A percentile compares a stretch with the other conserved stretches of the same genome.
phyloP scores from a whole-genome alignment of 1,284 basidiomycete species.

The Hortiboletus rubellus region DNA sequence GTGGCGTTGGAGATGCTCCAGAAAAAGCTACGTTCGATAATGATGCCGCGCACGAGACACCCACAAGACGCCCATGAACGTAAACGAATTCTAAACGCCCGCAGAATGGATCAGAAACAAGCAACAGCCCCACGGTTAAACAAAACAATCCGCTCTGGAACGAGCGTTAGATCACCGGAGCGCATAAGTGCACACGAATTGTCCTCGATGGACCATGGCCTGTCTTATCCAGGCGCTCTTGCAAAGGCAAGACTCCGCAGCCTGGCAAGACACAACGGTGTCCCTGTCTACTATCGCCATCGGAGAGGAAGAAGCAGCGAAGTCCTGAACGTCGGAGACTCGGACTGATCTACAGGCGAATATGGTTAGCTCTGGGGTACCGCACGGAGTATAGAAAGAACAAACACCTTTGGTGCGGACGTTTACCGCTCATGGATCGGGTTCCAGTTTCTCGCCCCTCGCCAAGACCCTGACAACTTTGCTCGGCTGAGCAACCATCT shows the following conservation, averaged over 20 bases:
- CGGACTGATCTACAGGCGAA: constrained; percentile 11
- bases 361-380: not conserved
- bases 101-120: constrained; percentile 7
- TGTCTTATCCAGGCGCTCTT: constrained; percentile 20
- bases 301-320: constrained; percentile 3
- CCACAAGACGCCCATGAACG: constrained; percentile 33
- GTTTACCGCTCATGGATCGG: constrained; percentile 25
- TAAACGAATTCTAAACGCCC: constrained; percentile 24
- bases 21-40: constrained; percentile 35
- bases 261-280: constrained; percentile 26
- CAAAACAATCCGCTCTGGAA: constrained; percentile 21
- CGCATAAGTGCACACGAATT: constrained; percentile 29
- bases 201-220: constrained; percentile 24
- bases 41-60: not conserved
- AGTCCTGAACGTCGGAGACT: constrained; percentile 22
- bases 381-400: not conserved
- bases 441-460: constrained; percentile 76
- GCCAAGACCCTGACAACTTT: constrained; percentile 74
- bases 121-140: constrained; percentile 19
- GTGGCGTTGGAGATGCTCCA: constrained; percentile 42
- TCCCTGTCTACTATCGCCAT: constrained; percentile 24
- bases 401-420: constrained; percentile 17
- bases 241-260: constrained; percentile 25
- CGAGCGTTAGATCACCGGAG: constrained; percentile 21
- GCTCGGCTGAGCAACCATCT: constrained; percentile 65